Evolutionary conservation across 139 green algal species (phyloP).

Genomic region (Desmodesmus armatus): DNA sequence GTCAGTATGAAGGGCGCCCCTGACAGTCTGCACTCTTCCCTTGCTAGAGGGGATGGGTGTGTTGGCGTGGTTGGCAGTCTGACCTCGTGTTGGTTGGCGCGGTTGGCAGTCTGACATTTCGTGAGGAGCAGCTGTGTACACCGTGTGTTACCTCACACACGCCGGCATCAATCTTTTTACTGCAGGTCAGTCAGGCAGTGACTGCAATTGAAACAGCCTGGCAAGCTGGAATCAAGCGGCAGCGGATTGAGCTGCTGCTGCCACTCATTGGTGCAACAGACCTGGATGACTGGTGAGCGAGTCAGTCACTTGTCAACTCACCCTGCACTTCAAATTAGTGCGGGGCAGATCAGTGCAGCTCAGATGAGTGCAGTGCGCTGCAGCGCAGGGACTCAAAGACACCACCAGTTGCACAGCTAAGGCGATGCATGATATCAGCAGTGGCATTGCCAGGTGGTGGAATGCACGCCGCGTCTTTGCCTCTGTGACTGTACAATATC

Average conservation of each 20-base stretch:
- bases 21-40: no score
- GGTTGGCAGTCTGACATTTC: no score
- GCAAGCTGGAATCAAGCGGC: conserved; percentile 63
- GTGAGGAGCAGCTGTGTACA: no score
- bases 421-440: neutral
- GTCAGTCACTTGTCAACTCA: neutral
- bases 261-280: conserved; percentile 93
- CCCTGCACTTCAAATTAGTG: neutral
- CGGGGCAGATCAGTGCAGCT: no score
- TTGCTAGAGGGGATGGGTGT: no score
- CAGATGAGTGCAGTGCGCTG: no score
- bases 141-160: no score
- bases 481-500: neutral
- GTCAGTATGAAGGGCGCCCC: no score
- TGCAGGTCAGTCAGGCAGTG: conserved; percentile 72
- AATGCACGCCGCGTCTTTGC: neutral
- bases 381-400: neutral
- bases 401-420: neutral
- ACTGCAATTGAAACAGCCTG: conserved; percentile 69
- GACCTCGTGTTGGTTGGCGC: no score
- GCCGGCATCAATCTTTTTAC: no score
- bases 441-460: neutral
- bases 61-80: no score
- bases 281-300: conserved; percentile 87
- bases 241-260: conserved; percentile 86